phyloP scores from a whole-genome alignment of 169 alveolate species.

The Besnoitia besnoiti region DNA sequence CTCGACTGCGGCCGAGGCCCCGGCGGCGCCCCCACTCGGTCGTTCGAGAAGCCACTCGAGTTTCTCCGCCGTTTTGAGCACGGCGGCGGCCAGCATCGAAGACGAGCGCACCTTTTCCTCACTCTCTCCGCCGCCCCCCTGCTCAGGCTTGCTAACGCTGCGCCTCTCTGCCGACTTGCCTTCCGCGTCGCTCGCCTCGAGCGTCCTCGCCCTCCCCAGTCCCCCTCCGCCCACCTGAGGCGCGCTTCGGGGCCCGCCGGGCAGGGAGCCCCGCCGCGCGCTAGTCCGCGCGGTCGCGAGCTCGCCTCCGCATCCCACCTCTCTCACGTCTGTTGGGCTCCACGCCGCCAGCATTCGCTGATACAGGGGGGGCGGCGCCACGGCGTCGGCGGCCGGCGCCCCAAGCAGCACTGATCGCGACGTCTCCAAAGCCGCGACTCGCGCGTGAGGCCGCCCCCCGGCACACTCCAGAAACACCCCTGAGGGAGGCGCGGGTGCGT shows the following conservation, averaged over 20 bases:
- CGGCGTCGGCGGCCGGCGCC: not conserved
- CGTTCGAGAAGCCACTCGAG: slow-evolving; percentile 40
- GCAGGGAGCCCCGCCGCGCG: not conserved
- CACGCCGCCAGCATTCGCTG: slow-evolving; percentile 35
- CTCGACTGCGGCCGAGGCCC: not conserved
- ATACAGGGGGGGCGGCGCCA: not conserved
- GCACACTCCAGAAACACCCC: not conserved
- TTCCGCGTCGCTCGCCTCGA: not conserved
- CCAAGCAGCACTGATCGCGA: not conserved
- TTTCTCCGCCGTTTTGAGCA: slow-evolving; percentile 16
- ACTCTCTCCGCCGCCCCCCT: not conserved
- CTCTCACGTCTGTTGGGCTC: not conserved
- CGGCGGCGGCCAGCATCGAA: slow-evolving; percentile 38
- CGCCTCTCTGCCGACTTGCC: not conserved
- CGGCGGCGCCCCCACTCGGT: not conserved
- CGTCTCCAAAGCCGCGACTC: not conserved
- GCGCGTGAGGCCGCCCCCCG: not conserved
- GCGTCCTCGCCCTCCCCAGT: not conserved
- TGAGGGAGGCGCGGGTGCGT: not conserved
- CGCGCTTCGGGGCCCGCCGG: not conserved
- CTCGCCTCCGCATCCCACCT: not conserved
- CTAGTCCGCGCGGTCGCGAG: not conserved
- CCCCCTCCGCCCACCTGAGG: not conserved
- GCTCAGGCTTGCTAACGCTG: not conserved
- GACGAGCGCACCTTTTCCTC: slow-evolving; percentile 5